Percentiles rank a stretch among this genome's conserved stretches.
Conservation (phyloP, 2,329 filamentous ascomycete species). For the Talaromyces amestolkiae region DNA sequence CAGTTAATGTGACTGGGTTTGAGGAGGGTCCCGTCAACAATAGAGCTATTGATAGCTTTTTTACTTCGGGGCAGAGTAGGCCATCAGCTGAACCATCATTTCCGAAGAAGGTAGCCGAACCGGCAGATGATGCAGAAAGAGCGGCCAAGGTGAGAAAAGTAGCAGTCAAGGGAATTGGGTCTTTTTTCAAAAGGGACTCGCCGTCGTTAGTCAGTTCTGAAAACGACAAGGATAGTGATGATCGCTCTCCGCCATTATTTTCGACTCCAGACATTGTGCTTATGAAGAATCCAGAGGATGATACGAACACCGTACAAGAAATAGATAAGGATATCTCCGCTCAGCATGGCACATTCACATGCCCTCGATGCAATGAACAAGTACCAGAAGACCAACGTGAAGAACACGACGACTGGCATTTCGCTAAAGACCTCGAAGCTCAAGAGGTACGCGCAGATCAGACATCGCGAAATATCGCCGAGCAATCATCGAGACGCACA, state of each 20-base stretch:
- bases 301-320: neutral
- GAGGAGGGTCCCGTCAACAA: constrained; percentile 84
- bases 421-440: constrained; percentile 79
- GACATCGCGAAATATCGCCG: constrained; percentile 11
- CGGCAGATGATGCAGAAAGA: constrained; percentile 19
- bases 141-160: constrained; percentile 47
- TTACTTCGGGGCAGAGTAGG: constrained; percentile 64
- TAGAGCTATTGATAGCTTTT: constrained; percentile 78
- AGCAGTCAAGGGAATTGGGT: constrained; percentile 54
- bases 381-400: constrained; percentile 60
- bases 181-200: constrained; percentile 53
- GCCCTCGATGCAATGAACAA: constrained; percentile 63
- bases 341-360: constrained; percentile 45
- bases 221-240: neutral
- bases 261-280: neutral
- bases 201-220: neutral
- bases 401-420: constrained; percentile 91
- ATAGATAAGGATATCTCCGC: neutral
- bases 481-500: constrained; percentile 21
- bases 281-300: neutral
- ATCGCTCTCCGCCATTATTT: neutral
- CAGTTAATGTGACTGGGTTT: constrained; percentile 84
- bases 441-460: constrained; percentile 50
- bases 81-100: constrained; percentile 42
- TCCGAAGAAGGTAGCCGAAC: constrained; percentile 21